Conservation (phyloP, 192 early-diverging fungal genomes). For the Coemansia sp. region DNA sequence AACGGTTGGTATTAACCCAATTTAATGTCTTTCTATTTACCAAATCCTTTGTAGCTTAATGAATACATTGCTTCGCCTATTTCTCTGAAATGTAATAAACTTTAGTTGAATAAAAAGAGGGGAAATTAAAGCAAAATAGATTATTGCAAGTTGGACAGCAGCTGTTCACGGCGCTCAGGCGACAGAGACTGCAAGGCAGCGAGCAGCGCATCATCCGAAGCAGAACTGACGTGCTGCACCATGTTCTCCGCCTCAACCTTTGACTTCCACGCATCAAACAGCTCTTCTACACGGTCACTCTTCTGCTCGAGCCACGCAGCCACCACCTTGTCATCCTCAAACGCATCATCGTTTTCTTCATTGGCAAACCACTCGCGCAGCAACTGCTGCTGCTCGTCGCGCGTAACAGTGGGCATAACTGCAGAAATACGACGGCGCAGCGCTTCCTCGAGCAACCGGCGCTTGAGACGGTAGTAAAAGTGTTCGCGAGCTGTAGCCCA, state of each 20-base stretch:
- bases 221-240: slow-evolving; percentile 6
- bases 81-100: no score
- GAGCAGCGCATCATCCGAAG: slow-evolving; percentile 37
- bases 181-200: slow-evolving; percentile 40
- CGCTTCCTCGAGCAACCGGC: slow-evolving; percentile 80
- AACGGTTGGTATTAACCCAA: no score
- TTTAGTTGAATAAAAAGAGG: slow-evolving; percentile 2
- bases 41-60: no score
- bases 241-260: slow-evolving; percentile 8
- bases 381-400: slow-evolving; percentile 54
- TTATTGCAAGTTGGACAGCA: slow-evolving; percentile 32
- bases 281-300: neutral
- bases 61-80: no score
- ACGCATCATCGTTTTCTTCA: slow-evolving; percentile 33
- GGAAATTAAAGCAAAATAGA: slow-evolving; percentile 6
- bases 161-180: slow-evolving; percentile 39
- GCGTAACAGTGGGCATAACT: slow-evolving; percentile 30
- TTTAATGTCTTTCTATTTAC: no score
- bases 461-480: slow-evolving; percentile 92
- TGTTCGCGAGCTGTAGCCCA: slow-evolving; percentile 78
- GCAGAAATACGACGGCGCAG: slow-evolving; percentile 58
- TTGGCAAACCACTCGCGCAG: slow-evolving; percentile 65
- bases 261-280: slow-evolving; percentile 14
- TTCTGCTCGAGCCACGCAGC: slow-evolving; percentile 62
- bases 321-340: slow-evolving; percentile 60